phyloP scores from a whole-genome alignment of 805 yeast species.

The Hanseniaspora mollemarum region DNA sequence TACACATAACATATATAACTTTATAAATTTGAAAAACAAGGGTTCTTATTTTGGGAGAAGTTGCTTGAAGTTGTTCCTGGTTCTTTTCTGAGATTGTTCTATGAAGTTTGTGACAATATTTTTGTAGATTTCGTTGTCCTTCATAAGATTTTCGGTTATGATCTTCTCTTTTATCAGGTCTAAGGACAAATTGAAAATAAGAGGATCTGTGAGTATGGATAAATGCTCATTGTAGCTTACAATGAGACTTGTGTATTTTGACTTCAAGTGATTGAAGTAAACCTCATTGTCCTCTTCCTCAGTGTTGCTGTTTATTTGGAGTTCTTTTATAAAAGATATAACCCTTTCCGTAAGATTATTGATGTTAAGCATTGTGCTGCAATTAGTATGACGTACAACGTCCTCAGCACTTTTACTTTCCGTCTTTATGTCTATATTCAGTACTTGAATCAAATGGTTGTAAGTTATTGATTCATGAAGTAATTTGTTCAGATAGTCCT shows the following conservation, averaged over 20 bases:
- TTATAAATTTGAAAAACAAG: slow-evolving; percentile 16
- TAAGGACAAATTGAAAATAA: neutral
- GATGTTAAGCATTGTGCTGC: neutral
- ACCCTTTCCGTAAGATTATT: slow-evolving; percentile 1
- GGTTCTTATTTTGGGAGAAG: slow-evolving; percentile 28
- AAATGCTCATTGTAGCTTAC: slow-evolving; percentile 1
- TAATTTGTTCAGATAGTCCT: neutral
- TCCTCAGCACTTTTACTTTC: neutral
- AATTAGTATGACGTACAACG: too few relatives aligned
- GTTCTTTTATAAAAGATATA: neutral
- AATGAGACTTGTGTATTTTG: neutral
- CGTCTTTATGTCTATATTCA: neutral
- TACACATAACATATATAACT: slow-evolving; percentile 8
- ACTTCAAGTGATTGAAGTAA: neutral
- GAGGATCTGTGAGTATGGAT: slow-evolving; percentile 1
- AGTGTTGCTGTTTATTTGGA: neutral
- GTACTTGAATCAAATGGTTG: slow-evolving; percentile 3
- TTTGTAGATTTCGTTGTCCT: slow-evolving; percentile 68
- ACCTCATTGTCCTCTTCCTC: neutral
- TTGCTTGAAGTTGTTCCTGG: slow-evolving; percentile 39
- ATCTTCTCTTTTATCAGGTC: slow-evolving; percentile 33
- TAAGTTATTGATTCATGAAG: neutral
- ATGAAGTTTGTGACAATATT: slow-evolving; percentile 79
- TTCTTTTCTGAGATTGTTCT: slow-evolving; percentile 75
- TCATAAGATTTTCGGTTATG: slow-evolving; percentile 37